Percentiles rank a stretch among this genome's conserved stretches.
Evolutionary conservation across 805 yeast species (phyloP).

Genomic region (Ogataea pini): DNA sequence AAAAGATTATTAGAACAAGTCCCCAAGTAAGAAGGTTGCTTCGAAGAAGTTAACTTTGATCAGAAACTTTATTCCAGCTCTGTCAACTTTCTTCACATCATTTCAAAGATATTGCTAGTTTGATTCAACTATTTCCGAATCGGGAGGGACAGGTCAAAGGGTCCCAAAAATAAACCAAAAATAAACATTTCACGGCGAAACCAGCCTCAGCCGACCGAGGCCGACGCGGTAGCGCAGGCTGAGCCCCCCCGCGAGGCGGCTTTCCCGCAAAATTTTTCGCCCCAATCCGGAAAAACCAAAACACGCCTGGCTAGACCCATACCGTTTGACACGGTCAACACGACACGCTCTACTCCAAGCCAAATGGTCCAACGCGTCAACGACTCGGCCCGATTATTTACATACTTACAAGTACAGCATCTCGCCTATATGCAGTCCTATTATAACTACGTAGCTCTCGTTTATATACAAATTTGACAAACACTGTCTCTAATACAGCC

Average conservation of each 20-base stretch:
- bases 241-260: not conserved
- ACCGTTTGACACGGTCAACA: not conserved
- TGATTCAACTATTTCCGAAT: constrained; percentile 13
- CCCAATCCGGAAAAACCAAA: constrained; percentile 4
- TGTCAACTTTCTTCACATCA: not conserved
- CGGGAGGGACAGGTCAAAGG: constrained; percentile 5
- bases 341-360: not conserved
- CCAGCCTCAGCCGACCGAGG: not conserved
- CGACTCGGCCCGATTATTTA: not conserved
- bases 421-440: constrained; percentile 1
- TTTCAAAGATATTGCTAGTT: not conserved
- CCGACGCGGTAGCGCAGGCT: too few relatives aligned
- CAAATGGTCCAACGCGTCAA: not conserved
- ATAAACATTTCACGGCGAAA: constrained; percentile 2
- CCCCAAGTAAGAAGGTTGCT: too few relatives aligned
- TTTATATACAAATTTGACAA: not conserved
- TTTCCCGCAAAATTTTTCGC: not conserved
- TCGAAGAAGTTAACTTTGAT: too few relatives aligned
- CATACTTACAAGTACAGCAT: not conserved
- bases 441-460: constrained; percentile 1
- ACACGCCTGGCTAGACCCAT: constrained; percentile 5
- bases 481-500: not conserved
- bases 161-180: constrained; percentile 1
- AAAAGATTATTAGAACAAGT: too few relatives aligned
- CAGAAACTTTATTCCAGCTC: not conserved